phyloP scores from a whole-genome alignment of 495 filamentous ascomycete species.

The Neurospora tetrasperma region DNA sequence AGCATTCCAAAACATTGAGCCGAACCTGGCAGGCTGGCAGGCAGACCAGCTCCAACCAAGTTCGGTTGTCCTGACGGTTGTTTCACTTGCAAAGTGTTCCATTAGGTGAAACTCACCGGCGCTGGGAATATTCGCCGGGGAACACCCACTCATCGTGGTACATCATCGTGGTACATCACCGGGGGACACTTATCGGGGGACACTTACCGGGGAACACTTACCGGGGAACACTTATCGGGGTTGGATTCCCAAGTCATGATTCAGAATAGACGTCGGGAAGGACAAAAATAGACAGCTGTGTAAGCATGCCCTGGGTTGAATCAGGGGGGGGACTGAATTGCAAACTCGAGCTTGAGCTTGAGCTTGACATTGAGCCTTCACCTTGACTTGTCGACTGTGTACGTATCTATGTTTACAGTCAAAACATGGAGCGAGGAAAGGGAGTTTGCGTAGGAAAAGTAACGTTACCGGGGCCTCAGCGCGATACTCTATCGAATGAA shows the following conservation, averaged over 20 bases:
- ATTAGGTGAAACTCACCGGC: neutral
- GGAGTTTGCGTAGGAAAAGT: no score
- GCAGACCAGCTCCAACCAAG: neutral
- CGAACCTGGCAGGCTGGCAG: neutral
- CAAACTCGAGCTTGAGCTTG: neutral
- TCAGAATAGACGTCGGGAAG: neutral
- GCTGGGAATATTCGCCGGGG: neutral
- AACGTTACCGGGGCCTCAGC: no score
- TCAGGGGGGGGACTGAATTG: neutral
- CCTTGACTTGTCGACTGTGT: neutral
- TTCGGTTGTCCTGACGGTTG: neutral
- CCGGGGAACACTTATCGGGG: neutral
- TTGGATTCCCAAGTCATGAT: no score
- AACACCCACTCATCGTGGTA: neutral
- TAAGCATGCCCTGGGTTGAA: neutral
- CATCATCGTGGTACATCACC: neutral
- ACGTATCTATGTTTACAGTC: no score
- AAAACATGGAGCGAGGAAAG: no score
- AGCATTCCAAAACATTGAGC: neutral
- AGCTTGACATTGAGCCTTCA: neutral
- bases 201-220: neutral
- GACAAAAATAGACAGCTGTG: neutral
- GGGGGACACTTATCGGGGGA: neutral
- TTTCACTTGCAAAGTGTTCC: neutral
- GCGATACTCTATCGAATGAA: no score